These are phyloP conservation scores for Acorus calamus DNA, from an alignment of 106 monocot genomes.

Conservation along the genomic window DNA sequence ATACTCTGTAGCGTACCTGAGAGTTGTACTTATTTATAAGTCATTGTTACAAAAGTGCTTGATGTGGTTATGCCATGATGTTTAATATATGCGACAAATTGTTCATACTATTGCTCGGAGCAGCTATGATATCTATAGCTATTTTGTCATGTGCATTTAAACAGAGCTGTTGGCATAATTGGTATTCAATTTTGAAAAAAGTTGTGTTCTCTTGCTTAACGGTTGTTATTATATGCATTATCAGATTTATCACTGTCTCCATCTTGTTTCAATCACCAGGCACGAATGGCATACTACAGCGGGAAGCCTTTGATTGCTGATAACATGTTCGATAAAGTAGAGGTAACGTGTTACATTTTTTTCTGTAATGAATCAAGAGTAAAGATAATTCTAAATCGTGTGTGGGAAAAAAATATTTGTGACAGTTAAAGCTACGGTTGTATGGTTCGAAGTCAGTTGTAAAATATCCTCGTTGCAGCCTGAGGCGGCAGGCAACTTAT, in stretches of 20 bases:
- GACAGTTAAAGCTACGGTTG: constrained; percentile 72
- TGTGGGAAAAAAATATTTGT: neutral
- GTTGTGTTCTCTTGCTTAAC: too few species aligned
- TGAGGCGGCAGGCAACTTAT: constrained; percentile 73
- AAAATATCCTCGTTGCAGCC: constrained; percentile 94
- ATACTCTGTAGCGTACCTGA: too few species aligned
- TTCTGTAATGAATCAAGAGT: neutral
- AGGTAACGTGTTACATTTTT: constrained; percentile 27
- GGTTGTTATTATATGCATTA: too few species aligned
- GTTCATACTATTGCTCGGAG: too few species aligned
- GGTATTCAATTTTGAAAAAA: too few species aligned
- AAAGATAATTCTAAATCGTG: neutral
- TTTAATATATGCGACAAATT: too few species aligned
- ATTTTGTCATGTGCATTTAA: too few species aligned
- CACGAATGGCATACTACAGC: constrained; percentile 90
- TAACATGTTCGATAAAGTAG: constrained; percentile 99
- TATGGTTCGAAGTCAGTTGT: constrained; percentile 88
- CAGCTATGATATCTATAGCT: too few species aligned
- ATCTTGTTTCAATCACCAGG: constrained; percentile 23
- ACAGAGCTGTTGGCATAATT: too few species aligned
- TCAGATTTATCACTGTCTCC: neutral
- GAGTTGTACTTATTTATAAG: too few species aligned
- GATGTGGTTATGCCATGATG: too few species aligned
- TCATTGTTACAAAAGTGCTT: too few species aligned
- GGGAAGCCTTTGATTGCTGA: constrained; percentile 85